Evolutionary conservation across 306 rosid species (phyloP).

Genomic region (Echinosophora koreensis): DNA sequence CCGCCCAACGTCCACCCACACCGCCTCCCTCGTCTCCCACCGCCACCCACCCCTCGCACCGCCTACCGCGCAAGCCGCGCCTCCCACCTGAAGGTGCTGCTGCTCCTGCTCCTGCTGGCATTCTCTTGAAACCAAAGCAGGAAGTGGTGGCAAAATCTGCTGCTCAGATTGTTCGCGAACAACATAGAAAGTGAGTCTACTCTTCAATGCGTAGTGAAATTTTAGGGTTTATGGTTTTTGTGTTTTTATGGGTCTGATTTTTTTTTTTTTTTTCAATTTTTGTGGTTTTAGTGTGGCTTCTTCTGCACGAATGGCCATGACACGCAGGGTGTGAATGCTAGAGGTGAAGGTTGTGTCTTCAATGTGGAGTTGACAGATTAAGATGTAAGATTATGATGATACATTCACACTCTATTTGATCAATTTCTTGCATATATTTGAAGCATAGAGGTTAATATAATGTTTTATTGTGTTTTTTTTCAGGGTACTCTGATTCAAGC

Average conservation of each 20-base stretch:
- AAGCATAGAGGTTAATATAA: neutral
- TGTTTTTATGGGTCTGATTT: neutral
- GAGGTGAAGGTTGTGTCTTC: slow-evolving; percentile 97
- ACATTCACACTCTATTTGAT: no score
- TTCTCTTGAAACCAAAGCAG: slow-evolving; percentile 75
- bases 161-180: slow-evolving; percentile 88
- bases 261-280: neutral
- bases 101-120: slow-evolving; percentile 59
- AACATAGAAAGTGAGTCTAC: slow-evolving; percentile 63
- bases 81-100: slow-evolving; percentile 43
- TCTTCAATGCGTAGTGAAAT: neutral
- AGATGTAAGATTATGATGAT: slow-evolving; percentile 75
- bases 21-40: no score
- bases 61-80: no score
- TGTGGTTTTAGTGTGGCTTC: slow-evolving; percentile 68
- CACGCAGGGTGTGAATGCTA: slow-evolving; percentile 86
- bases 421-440: no score
- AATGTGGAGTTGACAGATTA: slow-evolving; percentile 94
- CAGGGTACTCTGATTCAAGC: slow-evolving; percentile 99
- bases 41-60: no score
- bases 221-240: neutral
- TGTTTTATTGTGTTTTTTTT: slow-evolving; percentile 11
- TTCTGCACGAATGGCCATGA: slow-evolving; percentile 86
- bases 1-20: no score
- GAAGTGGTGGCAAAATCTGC: slow-evolving; percentile 81